Conservation (phyloP, 208 protist species). For the Trichomonas gallinae region DNA sequence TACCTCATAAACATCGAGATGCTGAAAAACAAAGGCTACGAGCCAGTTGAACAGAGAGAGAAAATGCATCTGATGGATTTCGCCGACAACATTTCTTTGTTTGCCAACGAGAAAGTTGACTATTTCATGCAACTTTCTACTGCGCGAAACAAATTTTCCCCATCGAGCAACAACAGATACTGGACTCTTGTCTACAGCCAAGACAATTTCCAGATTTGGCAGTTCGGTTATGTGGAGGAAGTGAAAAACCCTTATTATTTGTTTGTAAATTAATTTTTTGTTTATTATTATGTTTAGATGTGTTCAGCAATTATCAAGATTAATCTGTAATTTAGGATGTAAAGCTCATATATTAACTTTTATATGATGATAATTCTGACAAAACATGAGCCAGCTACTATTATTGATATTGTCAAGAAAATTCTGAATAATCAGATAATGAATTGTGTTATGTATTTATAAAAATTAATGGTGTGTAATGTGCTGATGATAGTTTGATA, state of each 20-base stretch:
- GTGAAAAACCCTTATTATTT: background rate
- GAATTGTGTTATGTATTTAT: no score
- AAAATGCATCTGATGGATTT: background rate
- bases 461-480: no score
- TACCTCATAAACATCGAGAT: background rate
- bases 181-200: background rate
- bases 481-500: no score
- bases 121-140: background rate
- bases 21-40: background rate
- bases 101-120: background rate
- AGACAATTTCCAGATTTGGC: background rate
- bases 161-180: background rate
- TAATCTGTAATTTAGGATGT: no score
- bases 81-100: background rate
- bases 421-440: no score
- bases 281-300: no score
- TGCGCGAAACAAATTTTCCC: background rate
- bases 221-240: background rate
- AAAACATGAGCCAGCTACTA: no score
- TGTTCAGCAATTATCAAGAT: no score
- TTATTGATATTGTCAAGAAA: no score
- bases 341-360: no score
- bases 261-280: background rate
- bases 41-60: background rate
- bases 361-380: no score